These are phyloP conservation scores for Lomentospora prolificans DNA, from an alignment of 2,329 filamentous ascomycete species.

Conservation along the genomic window DNA sequence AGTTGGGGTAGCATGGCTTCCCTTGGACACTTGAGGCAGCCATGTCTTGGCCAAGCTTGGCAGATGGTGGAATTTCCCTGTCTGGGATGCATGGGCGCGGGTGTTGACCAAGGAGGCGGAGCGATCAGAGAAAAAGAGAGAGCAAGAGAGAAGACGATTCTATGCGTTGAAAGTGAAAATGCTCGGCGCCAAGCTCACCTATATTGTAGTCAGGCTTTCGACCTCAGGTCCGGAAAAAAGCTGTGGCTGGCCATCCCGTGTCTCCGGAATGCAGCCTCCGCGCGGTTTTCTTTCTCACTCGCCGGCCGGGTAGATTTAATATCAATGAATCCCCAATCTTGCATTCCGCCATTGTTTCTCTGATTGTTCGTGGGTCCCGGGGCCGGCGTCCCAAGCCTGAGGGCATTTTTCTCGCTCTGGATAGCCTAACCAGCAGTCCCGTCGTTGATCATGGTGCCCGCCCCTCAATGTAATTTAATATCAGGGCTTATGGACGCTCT, in stretches of 20 bases:
- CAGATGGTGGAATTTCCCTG: not conserved
- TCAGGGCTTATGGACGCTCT: not conserved
- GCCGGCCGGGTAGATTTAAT: not conserved
- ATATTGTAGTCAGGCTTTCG: not conserved
- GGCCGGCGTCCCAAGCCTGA: not conserved
- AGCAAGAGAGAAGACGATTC: not conserved
- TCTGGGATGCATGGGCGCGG: not conserved
- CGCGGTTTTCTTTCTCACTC: not conserved
- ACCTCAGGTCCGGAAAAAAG: not conserved
- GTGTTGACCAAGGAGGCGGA: not conserved
- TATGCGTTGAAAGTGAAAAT: constrained; percentile 1
- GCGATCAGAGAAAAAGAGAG: not conserved
- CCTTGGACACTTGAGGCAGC: not conserved
- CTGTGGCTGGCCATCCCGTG: not conserved
- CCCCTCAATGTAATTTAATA: not conserved
- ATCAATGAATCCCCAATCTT: not conserved
- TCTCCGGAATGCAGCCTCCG: not conserved
- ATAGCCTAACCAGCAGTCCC: too few species aligned
- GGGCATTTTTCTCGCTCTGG: not conserved
- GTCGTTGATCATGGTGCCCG: too few species aligned
- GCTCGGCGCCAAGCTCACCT: not conserved
- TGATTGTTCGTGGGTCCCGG: not conserved
- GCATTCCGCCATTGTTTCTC: not conserved
- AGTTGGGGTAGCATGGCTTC: too few species aligned
- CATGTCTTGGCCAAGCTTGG: not conserved